Base-by-base conservation (phyloP, 345 rosid genomes). In the Melastoma malabathricum region DNA sequence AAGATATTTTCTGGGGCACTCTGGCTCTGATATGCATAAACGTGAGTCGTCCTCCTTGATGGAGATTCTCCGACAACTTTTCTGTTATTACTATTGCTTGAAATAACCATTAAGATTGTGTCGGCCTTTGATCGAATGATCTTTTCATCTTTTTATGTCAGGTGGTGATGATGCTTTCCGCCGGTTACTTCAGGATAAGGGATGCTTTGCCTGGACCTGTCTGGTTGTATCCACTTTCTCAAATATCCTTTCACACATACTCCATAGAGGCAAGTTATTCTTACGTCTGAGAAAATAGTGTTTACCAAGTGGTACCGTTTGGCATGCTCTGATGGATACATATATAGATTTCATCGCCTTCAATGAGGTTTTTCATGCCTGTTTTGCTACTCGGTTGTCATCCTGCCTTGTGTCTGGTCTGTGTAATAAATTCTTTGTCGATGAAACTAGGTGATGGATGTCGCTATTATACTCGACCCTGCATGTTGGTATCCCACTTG, bases 81-180 rank as follows among this genome's bases (percentile, higher is more conserved):
- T 31, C 25, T 57, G 46, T 18, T n/a, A 25, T 34, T 31, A 8
- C 20, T 14, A 45, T 3, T 5, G 25, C 44, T 23, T 46, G 1
- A 25, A 17, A 43, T 54, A 18, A 51, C 18, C n/a, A 18, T 27
- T 25, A 31, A 31, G 6, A 27, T 31, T 39, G 4, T 31, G 54
- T 51, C 13, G 25, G 54, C 44, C 10, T 31, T 9, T 5, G 9
- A 31, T 31, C 7, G 5, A 31, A 31, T 31, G 38, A 16, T 20
- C 6, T 16, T 22, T 29, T 43, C 39, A 53, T 15, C 46, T 53
- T 12, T 15, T 10, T 53, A 45, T 51, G 44, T 10, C 86, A 92
- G 97, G 89, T 83, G 57, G 61, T 83, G 52, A 93, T 93, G 99
- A 88, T 93, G 92, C 97, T 93, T 50, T 61, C 97, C 8, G 97